phyloP scores from a whole-genome alignment of 768 basidiomycete species.

The Multifurca ochricompacta region DNA sequence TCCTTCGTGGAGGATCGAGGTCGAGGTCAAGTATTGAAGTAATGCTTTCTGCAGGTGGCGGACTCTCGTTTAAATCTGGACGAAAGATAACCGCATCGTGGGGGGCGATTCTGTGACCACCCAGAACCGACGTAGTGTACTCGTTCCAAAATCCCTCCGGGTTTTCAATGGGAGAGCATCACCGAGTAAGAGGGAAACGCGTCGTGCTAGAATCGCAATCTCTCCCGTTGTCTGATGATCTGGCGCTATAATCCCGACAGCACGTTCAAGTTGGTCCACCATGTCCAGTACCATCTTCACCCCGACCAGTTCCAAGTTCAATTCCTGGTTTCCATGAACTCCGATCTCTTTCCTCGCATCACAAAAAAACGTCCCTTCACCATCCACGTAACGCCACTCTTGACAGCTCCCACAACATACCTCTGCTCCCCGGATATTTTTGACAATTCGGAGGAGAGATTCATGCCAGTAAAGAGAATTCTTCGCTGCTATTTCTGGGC shows the following conservation, averaged over 20 bases:
- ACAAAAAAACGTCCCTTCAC: conserved; percentile 1
- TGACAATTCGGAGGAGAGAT: conserved; percentile 5
- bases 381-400: conserved; percentile 6
- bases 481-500: conserved; percentile 3
- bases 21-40: conserved; percentile 23
- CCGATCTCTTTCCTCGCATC: conserved; percentile 3
- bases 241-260: conserved; percentile 9
- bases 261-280: conserved; percentile 13
- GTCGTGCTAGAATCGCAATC: conserved; percentile 16
- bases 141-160: conserved; percentile 5
- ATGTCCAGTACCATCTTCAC: conserved; percentile 12
- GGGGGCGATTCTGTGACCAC: conserved; percentile 13
- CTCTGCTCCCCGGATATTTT: background rate
- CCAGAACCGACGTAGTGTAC: conserved; percentile 7
- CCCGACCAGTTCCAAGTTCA: conserved; percentile 13
- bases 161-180: background rate
- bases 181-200: conserved; percentile 16
- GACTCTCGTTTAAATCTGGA: conserved; percentile 5
- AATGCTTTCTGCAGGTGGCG: conserved; percentile 8
- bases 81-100: conserved; percentile 12
- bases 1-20: conserved; percentile 15
- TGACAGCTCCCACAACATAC: conserved; percentile 17
- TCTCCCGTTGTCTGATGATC: background rate
- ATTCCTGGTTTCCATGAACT: conserved; percentile 3
- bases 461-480: conserved; percentile 13